Conservation (phyloP, 768 basidiomycete genomes). For the Paxillus ammoniavirescens region DNA sequence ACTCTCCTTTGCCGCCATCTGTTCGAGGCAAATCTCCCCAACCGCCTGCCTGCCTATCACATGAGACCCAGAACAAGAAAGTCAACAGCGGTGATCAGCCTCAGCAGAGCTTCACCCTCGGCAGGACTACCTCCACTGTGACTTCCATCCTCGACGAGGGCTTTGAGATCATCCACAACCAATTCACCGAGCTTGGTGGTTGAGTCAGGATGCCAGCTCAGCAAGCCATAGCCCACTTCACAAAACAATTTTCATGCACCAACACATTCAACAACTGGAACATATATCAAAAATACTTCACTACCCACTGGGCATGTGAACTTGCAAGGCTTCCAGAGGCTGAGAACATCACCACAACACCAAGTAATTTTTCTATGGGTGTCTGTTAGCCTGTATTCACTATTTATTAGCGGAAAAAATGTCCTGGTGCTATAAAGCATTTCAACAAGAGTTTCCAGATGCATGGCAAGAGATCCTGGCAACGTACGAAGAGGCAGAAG, state of each 20-base stretch:
- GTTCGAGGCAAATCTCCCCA: too few species aligned
- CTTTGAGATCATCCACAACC: too few species aligned
- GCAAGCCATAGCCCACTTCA: not conserved
- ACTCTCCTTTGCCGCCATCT: too few species aligned
- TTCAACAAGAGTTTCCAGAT: not conserved
- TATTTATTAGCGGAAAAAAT: not conserved
- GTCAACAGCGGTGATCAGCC: too few species aligned
- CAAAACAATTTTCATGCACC: not conserved
- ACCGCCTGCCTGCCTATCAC: too few species aligned
- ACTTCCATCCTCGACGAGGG: too few species aligned
- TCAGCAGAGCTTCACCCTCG: too few species aligned
- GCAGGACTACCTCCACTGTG: too few species aligned
- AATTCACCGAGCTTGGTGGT: not conserved
- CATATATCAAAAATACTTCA: not conserved
- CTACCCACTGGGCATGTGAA: not conserved
- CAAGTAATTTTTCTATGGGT: not conserved
- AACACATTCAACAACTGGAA: not conserved
- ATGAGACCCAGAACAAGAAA: too few species aligned
- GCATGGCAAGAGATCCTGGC: not conserved
- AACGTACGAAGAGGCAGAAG: not conserved
- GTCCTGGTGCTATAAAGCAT: not conserved
- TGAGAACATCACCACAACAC: not conserved
- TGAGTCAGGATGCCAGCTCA: not conserved
- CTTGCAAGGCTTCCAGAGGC: not conserved
- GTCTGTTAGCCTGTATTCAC: not conserved